phyloP scores from a whole-genome alignment of 1,139 yeast species.

The Suhomyces bribrorum region DNA sequence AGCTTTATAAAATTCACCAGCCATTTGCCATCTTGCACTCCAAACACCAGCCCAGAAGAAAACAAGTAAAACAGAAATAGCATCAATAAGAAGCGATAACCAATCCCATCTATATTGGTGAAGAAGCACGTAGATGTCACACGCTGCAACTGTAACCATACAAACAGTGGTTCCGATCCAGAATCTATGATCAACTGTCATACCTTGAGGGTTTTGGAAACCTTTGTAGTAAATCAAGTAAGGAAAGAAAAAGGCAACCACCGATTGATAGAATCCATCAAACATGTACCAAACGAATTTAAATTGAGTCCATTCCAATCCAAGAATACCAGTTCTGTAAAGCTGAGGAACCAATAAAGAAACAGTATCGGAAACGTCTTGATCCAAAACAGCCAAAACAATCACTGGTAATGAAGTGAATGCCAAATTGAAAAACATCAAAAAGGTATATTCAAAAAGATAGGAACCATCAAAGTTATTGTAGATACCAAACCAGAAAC shows the following conservation, averaged over 20 bases:
- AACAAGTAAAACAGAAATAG: constrained; percentile 52
- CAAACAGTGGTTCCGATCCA: constrained; percentile 56
- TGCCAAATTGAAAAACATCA: constrained; percentile 67
- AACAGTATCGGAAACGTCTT: constrained; percentile 60
- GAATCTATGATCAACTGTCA: constrained; percentile 56
- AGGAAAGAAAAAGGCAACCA: constrained; percentile 56
- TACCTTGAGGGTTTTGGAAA: constrained; percentile 52
- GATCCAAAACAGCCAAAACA: constrained; percentile 59
- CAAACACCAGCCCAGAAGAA: constrained; percentile 66
- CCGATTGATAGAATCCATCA: constrained; percentile 62
- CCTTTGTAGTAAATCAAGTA: constrained; percentile 48
- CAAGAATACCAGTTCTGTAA: constrained; percentile 54
- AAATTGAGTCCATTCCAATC: constrained; percentile 53
- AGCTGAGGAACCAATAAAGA: constrained; percentile 61
- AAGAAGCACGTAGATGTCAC: constrained; percentile 54
- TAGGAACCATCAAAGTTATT: constrained; percentile 62
- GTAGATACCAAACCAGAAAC: constrained; percentile 64
- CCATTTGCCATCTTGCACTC: constrained; percentile 44
- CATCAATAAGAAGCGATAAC: constrained; percentile 50
- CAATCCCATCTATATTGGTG: constrained; percentile 66
- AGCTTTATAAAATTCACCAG: constrained; percentile 55
- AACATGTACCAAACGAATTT: constrained; percentile 58
- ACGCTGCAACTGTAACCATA: constrained; percentile 51
- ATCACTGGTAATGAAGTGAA: constrained; percentile 65
- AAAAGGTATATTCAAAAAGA: constrained; percentile 59